Percentiles rank a stretch among this genome's conserved stretches.
Conservation (phyloP, 371 early-diverging fungal genomes). For the Mortierella sp. region DNA sequence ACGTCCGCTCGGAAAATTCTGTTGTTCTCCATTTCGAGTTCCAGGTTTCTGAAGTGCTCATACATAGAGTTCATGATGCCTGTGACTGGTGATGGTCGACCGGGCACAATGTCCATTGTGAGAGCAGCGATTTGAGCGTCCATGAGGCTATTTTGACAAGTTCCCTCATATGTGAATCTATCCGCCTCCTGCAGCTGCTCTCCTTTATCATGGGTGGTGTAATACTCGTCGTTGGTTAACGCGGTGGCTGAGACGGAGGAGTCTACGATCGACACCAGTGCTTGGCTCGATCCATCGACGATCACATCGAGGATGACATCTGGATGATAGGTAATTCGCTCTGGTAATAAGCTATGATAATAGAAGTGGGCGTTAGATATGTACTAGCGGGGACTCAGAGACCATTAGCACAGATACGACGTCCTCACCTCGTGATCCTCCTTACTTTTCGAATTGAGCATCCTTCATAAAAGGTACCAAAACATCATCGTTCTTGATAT, state of each 20-base stretch:
- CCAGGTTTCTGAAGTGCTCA: conserved; percentile 3
- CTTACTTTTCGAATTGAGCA: conserved; percentile 6
- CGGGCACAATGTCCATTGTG: background rate
- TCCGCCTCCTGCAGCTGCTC: background rate
- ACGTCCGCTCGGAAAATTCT: background rate
- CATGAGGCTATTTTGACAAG: background rate
- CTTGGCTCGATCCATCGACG: background rate
- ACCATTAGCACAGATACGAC: no score
- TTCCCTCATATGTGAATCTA: background rate
- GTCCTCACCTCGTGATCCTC: background rate
- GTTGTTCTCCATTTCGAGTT: conserved; percentile 15
- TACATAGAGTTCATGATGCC: conserved; percentile 12
- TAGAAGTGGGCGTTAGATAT: background rate
- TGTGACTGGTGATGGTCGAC: no score
- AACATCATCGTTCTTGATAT: conserved; percentile 2
- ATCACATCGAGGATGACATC: conserved; percentile 8
- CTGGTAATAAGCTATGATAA: background rate
- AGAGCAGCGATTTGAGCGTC: no score
- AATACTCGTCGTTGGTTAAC: background rate
- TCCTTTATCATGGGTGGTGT: background rate
- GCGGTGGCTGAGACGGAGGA: background rate
- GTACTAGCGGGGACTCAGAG: background rate
- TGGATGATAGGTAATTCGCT: conserved; percentile 7
- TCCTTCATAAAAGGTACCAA: conserved; percentile 5
- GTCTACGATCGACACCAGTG: background rate